Evolutionary conservation across 495 filamentous ascomycete species (phyloP).

Genomic region (Trichoderma virens): DNA sequence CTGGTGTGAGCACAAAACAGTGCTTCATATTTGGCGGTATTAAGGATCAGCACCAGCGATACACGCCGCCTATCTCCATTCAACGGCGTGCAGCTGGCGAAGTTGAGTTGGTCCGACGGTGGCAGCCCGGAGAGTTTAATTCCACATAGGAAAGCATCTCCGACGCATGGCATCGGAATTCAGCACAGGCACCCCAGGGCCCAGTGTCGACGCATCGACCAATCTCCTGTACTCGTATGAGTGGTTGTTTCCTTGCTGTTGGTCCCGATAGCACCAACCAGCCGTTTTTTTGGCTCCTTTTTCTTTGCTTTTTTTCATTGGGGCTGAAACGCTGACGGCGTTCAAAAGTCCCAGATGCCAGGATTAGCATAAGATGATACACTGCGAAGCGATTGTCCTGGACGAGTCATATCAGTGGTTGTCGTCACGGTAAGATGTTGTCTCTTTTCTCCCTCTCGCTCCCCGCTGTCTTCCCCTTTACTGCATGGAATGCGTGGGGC

Average conservation of each 20-base stretch:
- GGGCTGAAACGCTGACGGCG: not conserved
- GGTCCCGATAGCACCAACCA: not conserved
- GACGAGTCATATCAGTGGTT: not conserved
- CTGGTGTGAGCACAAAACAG: too few relatives aligned
- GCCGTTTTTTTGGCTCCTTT: not conserved
- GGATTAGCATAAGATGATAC: not conserved
- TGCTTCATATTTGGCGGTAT: not conserved
- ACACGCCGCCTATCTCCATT: not conserved
- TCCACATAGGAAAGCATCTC: not conserved
- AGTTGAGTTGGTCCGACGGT: not conserved
- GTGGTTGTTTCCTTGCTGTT: not conserved
- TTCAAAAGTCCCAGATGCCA: not conserved
- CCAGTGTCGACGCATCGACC: not conserved
- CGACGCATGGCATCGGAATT: not conserved
- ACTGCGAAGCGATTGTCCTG: not conserved
- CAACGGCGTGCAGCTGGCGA: not conserved
- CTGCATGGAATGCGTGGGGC: too few relatives aligned
- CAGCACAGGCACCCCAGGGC: not conserved
- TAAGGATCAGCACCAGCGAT: not conserved
- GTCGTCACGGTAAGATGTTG: not conserved
- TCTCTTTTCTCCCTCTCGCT: not conserved
- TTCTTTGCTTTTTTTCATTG: not conserved
- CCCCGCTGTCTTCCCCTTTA: not conserved
- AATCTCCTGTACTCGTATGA: not conserved
- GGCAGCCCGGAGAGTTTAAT: not conserved